Base-by-base conservation (phyloP, 2,329 filamentous ascomycete species). In the Fusarium papillatum region DNA sequence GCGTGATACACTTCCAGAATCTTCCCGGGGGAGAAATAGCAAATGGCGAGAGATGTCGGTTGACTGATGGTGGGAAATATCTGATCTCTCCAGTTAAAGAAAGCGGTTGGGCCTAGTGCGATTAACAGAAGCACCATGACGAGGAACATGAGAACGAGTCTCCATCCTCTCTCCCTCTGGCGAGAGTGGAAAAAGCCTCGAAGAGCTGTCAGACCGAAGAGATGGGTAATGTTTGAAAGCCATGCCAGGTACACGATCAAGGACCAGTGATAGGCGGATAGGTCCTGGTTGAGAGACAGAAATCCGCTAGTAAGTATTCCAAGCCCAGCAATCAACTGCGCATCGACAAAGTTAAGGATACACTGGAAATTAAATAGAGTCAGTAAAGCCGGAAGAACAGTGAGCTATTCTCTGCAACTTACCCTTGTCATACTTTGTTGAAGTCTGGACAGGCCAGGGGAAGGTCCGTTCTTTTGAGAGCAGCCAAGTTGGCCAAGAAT, bases 161-260 rank as follows among this genome's bases (percentile, higher is more conserved):
- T 59, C 14, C 41, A 48, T 41, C 41, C 64, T 50, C 67, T 63
- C 5, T 64, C 67, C 14, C 26, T n/a, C 16, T 68, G 70, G 7
- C 29, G 53, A 22, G 16, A 34, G 34, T 43, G 14, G 5, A 70
- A 61, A 39, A 59, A 70, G 9, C 43, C 39, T 4, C 71, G 64
- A 2, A 73, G 64, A n/a, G 57, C 41, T 1, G 61, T 63, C 3
- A 73, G 64, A 3, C 68, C 68, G 13, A 38, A 64, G 5, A 73
- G 19, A 29, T 70, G 71, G 1, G 71, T 70, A 5, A 68, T 17
- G 36, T 67, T 70, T 1, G 68, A 70, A 9, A 73, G 70, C 71
- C 71, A 73, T 7, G 59, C 63, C 6, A 73, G 29, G 10, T 64
- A 62, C 1, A 64, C 46, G 4, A 70, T 48, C 14, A 73, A 4